These are phyloP conservation scores for Aspergillus ellipticus DNA, from an alignment of 495 filamentous ascomycete species.

Conservation along the genomic window DNA sequence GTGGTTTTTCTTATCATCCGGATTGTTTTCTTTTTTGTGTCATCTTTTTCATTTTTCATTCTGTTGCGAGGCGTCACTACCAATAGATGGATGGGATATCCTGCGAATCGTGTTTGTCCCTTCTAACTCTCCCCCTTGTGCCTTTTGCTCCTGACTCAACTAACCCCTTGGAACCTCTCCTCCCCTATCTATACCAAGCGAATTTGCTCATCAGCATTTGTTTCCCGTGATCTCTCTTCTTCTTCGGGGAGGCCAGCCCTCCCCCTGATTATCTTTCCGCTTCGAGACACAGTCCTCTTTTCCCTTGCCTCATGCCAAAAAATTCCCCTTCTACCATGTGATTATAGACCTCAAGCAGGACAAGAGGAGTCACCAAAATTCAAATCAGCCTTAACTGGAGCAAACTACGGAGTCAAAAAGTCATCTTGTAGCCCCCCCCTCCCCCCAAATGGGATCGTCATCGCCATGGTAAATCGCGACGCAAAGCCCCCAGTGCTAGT, in stretches of 20 bases:
- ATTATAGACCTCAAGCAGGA: slow-evolving; percentile 5
- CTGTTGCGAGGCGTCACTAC: slow-evolving; percentile 32
- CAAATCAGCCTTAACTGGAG: slow-evolving; percentile 3
- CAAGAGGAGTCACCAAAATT: neutral
- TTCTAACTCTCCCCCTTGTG: slow-evolving; percentile 10
- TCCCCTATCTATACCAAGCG: slow-evolving; percentile 7
- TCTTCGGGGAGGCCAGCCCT: slow-evolving; percentile 4
- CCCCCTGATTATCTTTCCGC: neutral
- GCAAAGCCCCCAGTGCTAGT: too few relatives aligned
- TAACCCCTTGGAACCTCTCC: slow-evolving; percentile 5
- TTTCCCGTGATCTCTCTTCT: slow-evolving; percentile 17
- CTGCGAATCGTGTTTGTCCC: slow-evolving; percentile 19
- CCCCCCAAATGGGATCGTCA: too few relatives aligned
- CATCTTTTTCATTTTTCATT: slow-evolving; percentile 20
- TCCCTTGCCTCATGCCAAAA: neutral
- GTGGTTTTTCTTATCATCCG: slow-evolving; percentile 18
- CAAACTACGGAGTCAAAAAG: too few relatives aligned
- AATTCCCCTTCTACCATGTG: neutral
- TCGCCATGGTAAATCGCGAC: too few relatives aligned
- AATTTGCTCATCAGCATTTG: slow-evolving; percentile 15
- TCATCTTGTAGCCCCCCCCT: too few relatives aligned
- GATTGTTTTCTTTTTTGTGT: slow-evolving; percentile 19
- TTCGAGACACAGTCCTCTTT: neutral
- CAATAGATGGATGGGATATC: slow-evolving; percentile 35
- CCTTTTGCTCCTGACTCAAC: slow-evolving; percentile 1